Conservation (phyloP, 75 land plant species). For the Larix kaempferi region DNA sequence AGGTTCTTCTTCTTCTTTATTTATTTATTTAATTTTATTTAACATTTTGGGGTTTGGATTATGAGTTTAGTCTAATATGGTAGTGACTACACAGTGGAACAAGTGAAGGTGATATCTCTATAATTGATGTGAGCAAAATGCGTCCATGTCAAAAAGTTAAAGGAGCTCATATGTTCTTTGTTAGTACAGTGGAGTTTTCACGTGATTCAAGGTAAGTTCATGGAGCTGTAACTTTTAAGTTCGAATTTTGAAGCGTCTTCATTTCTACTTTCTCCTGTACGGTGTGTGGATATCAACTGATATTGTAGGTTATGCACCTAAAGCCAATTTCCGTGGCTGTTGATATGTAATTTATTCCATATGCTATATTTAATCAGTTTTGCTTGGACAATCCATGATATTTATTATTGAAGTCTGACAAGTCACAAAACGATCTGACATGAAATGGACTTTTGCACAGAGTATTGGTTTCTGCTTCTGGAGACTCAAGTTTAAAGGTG, state of each 20-base stretch:
- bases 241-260: background rate
- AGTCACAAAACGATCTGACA: background rate
- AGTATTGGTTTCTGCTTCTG: conserved; percentile 76
- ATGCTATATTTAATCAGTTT: background rate
- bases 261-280: background rate
- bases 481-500: conserved; percentile 81
- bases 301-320: background rate
- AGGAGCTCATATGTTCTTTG: conserved; percentile 66
- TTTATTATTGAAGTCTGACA: background rate
- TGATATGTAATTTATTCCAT: background rate
- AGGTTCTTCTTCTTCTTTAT: background rate
- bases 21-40: background rate
- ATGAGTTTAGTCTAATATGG: background rate
- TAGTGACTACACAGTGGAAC: conserved; percentile 59
- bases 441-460: conserved; percentile 19
- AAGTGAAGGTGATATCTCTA: conserved; percentile 57
- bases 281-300: background rate
- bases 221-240: background rate
- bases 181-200: conserved; percentile 70
- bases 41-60: background rate
- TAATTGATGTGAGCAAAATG: conserved; percentile 50
- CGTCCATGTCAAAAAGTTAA: conserved; percentile 38
- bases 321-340: background rate
- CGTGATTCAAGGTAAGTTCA: conserved; percentile 60
- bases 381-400: background rate